Base-by-base conservation (phyloP, 371 early-diverging fungal genomes). In the Mortierella sp. region DNA sequence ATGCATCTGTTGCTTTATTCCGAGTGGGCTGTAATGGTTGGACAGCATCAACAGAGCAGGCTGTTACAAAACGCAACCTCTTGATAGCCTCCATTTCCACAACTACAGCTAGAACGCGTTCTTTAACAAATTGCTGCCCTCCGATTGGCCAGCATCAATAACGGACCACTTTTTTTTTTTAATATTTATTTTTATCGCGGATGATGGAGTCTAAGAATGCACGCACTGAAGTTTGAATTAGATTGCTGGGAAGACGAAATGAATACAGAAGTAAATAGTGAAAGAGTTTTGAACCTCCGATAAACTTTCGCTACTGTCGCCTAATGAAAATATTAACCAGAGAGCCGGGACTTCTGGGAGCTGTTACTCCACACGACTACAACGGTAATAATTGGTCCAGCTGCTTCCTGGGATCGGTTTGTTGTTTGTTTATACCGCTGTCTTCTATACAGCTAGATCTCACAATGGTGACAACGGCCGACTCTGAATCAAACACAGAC, bases 111-210 rank as follows among this genome's bases (percentile, higher is more conserved):
- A n/a, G n/a, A n/a, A n/a, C n/a, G n/a, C n/a, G n/a, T n/a, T n/a
- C n/a, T 35, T 35, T 35, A 6, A 35, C 35, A 35, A 35, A 43
- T 51, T 6, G 12, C 15, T 51, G 26, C 26, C 23, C 51, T 51
- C 51, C 51, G 51, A 51, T 51, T 51, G 51, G 51, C 51, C 12
- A 51, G 2, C 8, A 51, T 51, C 26, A 51, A 51, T 23, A 51
- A 51, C 51, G 51, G 51, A 51, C 51, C 51, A 51, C 51, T 51
- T 51, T 51, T 51, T 51, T 26, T 23, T 23, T 23, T 9, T 17
- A 47, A 47, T 47, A 19, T 51, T 43, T 43, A 43, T 43, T 23
- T 54, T 54, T 54, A 54, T 54, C 54, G 15, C 40, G 13, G 13
- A 37, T 13, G 51, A 51, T 23, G n/a, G n/a, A 15, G 17, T 17